Conservation (phyloP, 2,329 filamentous ascomycete genomes). For the Pseudocercospora pini-densiflorae region DNA sequence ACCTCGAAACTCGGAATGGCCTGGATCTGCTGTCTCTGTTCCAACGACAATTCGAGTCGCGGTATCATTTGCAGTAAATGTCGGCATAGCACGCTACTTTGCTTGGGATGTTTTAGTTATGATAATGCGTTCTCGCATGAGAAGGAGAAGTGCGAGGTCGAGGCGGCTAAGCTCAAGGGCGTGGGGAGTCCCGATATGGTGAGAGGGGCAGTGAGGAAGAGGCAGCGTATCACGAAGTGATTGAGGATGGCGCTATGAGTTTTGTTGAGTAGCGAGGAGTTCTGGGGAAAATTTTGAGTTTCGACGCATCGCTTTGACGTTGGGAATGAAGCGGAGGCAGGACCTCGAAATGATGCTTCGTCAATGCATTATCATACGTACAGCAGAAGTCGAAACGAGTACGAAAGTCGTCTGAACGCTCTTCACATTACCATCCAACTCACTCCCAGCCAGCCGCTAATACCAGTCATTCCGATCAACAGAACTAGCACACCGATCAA, state of each 20-base stretch:
- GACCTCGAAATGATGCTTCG: neutral
- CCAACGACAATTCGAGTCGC: constrained; percentile 17
- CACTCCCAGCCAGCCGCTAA: constrained; percentile 43
- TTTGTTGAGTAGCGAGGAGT: neutral
- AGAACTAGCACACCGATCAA: constrained; percentile 42
- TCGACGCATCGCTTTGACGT: no score
- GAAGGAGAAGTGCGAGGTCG: neutral
- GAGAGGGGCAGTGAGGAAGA: no score
- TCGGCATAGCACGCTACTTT: constrained; percentile 15
- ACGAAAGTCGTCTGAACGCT: neutral
- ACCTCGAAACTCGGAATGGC: no score
- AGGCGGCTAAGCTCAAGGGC: neutral
- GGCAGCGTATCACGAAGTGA: neutral
- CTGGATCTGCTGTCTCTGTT: constrained; percentile 24
- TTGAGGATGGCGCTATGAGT: neutral
- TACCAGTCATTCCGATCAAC: constrained; percentile 39
- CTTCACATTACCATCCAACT: constrained; percentile 44
- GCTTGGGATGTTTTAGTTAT: constrained; percentile 22
- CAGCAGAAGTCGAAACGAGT: neutral
- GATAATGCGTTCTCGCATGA: constrained; percentile 2
- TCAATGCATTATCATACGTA: neutral
- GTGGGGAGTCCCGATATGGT: no score
- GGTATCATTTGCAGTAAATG: constrained; percentile 18
- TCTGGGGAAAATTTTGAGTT: neutral
- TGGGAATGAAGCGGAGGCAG: no score